Evolutionary conservation across 177 flowering plant species (phyloP).

Genomic region (Vitis hybrid): DNA sequence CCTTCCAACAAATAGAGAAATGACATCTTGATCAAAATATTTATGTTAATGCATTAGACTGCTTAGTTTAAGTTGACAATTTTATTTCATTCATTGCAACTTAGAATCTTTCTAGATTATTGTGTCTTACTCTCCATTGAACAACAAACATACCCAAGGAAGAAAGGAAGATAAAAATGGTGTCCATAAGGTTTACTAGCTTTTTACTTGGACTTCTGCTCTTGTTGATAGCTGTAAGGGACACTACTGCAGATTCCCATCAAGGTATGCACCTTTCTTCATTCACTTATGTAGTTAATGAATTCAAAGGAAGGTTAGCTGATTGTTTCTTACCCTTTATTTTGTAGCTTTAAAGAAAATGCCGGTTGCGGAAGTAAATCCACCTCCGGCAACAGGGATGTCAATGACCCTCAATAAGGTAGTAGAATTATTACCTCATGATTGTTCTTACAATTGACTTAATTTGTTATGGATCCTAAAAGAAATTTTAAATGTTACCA

Average conservation of each 20-base stretch:
- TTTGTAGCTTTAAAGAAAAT: conserved; percentile 7
- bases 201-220: conserved; percentile 15
- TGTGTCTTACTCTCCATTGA: not conserved
- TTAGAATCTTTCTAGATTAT: too few species aligned
- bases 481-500: conserved; percentile 3
- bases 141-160: conserved; percentile 17
- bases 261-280: conserved; percentile 20
- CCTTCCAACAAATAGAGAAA: too few species aligned
- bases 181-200: conserved; percentile 17
- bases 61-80: too few species aligned
- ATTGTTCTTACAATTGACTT: not conserved
- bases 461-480: conserved; percentile 1
- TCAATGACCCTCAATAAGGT: not conserved
- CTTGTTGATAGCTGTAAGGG: conserved; percentile 4
- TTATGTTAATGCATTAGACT: too few species aligned
- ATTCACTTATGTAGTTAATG: not conserved
- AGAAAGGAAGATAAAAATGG: conserved; percentile 27
- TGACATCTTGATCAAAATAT: too few species aligned
- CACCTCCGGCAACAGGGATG: not conserved
- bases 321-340: not conserved
- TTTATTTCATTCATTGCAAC: too few species aligned
- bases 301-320: too few species aligned
- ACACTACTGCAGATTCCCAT: conserved; percentile 18
- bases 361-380: not conserved
- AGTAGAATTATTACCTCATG: conserved; percentile 5